Evolutionary conservation across 148 eudicot species (phyloP), one percentile per base, ranked within the genome.

Genomic region (Nyssa sinensis): DNA sequence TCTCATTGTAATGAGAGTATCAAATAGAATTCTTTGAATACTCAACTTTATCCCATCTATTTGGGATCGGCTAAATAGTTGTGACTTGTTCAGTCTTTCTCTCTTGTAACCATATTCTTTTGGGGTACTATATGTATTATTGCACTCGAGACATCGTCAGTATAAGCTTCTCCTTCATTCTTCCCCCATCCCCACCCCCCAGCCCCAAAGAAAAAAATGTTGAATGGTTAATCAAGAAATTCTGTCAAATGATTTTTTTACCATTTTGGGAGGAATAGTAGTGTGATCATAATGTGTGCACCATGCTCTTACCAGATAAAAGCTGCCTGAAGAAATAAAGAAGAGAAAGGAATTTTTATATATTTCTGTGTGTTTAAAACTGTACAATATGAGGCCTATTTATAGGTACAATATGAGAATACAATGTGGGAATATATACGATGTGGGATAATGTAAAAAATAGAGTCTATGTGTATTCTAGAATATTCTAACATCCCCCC

Each of bases 261-360:
- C 16, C 11, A 7, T 1, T 41, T 8, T 53, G 74, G 35, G 72
- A 41, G 32, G 32, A 62, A 31, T 30, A 51, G 47, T 37, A 39
- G 41, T 55, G 7, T 64, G 3, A 34, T 68, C 8, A 16, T 75
- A 64, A 69, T 66, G 41, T 14, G 27, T 70, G 37, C 44, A 41
- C 61, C 60, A 69, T 63, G 28, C 28, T 70, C 69, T 44, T 77
- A 53, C 67, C 84, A 95, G 99, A 92, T 95, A 75, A 97, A 95
- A 86, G 72, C 96, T 76, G 93, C 90, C 80, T 95, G 83, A 92
- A 95, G 90, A 96, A 90, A 78, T n/a, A n/a, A n/a, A n/a, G n/a
- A n/a, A n/a, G n/a, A n/a, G n/a, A n/a, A n/a, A n/a, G n/a, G n/a
- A n/a, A n/a, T n/a, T n/a, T n/a, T n/a, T n/a, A n/a, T n/a, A n/a